phyloP scores from a whole-genome alignment of 1,284 basidiomycete genomes.

The Filobasidium uniguttulatum region DNA sequence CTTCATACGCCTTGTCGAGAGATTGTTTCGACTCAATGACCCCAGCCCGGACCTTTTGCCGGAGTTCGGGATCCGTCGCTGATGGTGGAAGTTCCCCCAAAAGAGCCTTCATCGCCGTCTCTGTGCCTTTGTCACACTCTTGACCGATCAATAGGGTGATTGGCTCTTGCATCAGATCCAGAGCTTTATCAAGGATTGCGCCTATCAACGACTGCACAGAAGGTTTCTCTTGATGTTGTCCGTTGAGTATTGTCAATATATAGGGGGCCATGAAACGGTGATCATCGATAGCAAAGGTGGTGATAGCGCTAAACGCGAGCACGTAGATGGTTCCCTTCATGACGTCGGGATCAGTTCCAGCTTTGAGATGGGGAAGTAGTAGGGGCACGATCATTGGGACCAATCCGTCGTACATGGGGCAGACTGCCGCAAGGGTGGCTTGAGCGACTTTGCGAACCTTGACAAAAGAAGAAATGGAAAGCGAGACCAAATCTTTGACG shows the following conservation, averaged over 20 bases:
- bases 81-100: slow-evolving; percentile 14
- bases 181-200: slow-evolving; percentile 52
- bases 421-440: slow-evolving; percentile 4
- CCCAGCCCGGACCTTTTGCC: slow-evolving; percentile 26
- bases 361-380: slow-evolving; percentile 59
- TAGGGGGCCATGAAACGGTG: slow-evolving; percentile 53
- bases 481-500: slow-evolving; percentile 61
- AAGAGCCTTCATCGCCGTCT: slow-evolving; percentile 25
- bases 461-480: slow-evolving; percentile 77
- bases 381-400: slow-evolving; percentile 57
- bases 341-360: slow-evolving; percentile 73
- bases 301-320: slow-evolving; percentile 41
- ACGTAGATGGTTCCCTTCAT: slow-evolving; percentile 94
- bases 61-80: slow-evolving; percentile 23
- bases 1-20: slow-evolving; percentile 36
- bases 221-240: slow-evolving; percentile 88
- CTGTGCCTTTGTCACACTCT: slow-evolving; percentile 16
- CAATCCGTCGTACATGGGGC: slow-evolving; percentile 65
- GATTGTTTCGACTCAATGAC: slow-evolving; percentile 22
- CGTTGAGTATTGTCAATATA: slow-evolving; percentile 58
- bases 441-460: slow-evolving; percentile 42
- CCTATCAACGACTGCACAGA: slow-evolving; percentile 79
- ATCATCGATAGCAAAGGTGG: slow-evolving; percentile 41
- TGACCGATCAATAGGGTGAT: slow-evolving; percentile 23
- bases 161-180: slow-evolving; percentile 27